Base-by-base conservation (phyloP, 352 stramenopile species). In the Phytophthora kernoviae region DNA sequence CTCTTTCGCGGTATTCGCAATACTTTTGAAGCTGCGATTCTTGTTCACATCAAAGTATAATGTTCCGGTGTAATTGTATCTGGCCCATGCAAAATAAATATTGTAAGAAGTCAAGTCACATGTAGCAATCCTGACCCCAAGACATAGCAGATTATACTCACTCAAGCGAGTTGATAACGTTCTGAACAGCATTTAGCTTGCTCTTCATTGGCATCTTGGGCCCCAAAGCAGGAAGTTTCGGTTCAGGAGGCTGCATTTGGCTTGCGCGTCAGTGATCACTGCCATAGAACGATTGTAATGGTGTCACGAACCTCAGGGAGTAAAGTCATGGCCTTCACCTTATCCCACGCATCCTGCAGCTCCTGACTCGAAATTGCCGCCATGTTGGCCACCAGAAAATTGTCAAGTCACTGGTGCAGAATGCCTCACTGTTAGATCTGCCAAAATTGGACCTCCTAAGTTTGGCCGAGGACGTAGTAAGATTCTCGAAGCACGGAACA, bases 1-100 rank as follows among this genome's bases (percentile, higher is more conserved):
- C 12, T 96, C 87, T 51, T 94, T 93, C 2, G 88, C 88, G 0
- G 87, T 96, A 24, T 78, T 85, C 5, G 84, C 82, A 18, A 96
- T 89, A 41, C 84, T 93, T 64, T 96, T 95, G 62, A 93, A 91
- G 59, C 87, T 95, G 20, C 86, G 81, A 53, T 96, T 91, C 49
- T 96, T 96, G 66, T 81, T 90, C 24, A 94, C 76, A 37, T 91
- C 77, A 47, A 96, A 96, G 58, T 95, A 96, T 12, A 90, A 45
- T 10, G 70, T 90, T 18, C 86, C 86, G 0, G 87, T 96, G 75
- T 96, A 94, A 70, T 96, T 96, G 68, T 94, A 93, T 56, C 76
- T 87, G 30, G 5, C 18, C 15, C 32, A 18, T 44, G 3, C 39
- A 18, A 8, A 17, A 51, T 41, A 36, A 11, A 42, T 2, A 5